Evolutionary conservation across 108 stramenopile species (phyloP).

Genomic region (Fragilariopsis cylindrus): DNA sequence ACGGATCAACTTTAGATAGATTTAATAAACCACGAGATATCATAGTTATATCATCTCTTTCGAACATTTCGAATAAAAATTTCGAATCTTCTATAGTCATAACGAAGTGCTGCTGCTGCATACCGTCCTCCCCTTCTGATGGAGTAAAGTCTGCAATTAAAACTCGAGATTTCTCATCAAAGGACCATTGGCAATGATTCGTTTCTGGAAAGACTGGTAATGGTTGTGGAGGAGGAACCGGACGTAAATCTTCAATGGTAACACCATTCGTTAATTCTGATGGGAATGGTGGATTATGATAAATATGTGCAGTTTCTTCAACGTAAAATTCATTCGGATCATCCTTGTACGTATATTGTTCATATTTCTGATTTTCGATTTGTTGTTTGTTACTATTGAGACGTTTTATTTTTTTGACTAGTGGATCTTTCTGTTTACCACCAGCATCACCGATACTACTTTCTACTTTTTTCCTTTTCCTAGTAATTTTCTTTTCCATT

Average conservation of each 20-base stretch:
- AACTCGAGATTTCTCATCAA: constrained; percentile 50
- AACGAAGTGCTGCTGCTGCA: background rate
- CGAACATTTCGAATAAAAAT: constrained; percentile 65
- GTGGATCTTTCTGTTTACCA: no score
- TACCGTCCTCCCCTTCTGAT: background rate
- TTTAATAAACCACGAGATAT: constrained; percentile 59
- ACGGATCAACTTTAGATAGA: constrained; percentile 17
- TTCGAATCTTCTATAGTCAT: constrained; percentile 33
- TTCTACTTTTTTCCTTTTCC: no score
- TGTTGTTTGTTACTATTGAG: background rate
- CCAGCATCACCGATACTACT: no score
- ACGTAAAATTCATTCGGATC: constrained; percentile 42
- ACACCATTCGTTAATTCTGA: constrained; percentile 23
- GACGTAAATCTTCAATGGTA: constrained; percentile 25
- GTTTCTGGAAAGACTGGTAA: constrained; percentile 40
- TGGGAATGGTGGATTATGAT: constrained; percentile 61
- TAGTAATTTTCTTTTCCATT: no score
- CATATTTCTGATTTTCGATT: background rate
- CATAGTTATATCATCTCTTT: constrained; percentile 67
- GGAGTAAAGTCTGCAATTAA: constrained; percentile 51
- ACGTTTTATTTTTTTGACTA: no score
- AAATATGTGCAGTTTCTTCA: constrained; percentile 58
- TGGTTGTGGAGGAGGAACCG: constrained; percentile 43
- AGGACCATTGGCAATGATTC: constrained; percentile 60
- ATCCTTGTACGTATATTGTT: constrained; percentile 9